These are phyloP conservation scores for Anthracocystis walkeri DNA, from an alignment of 1,284 basidiomycete species.

Conservation along the genomic window DNA sequence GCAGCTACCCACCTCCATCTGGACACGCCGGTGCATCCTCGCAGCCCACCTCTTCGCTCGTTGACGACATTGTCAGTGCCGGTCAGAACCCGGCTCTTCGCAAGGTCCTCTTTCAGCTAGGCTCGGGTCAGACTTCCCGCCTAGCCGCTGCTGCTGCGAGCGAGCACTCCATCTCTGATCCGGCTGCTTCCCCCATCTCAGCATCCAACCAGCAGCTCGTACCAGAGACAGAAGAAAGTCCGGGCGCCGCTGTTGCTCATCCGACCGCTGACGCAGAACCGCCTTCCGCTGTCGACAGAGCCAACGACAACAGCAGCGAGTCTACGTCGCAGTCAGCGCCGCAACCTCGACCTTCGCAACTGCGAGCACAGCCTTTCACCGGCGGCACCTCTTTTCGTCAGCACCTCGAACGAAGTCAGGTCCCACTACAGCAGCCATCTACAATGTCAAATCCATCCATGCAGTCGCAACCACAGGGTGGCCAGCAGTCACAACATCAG, in stretches of 20 bases:
- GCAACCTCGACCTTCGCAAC: slow-evolving; percentile 8
- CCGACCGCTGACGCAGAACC: not conserved
- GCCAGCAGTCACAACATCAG: slow-evolving; percentile 23
- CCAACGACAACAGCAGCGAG: slow-evolving; percentile 2
- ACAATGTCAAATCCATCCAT: slow-evolving; percentile 23
- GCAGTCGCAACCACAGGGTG: slow-evolving; percentile 27
- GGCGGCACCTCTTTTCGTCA: slow-evolving; percentile 35
- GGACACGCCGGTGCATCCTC: slow-evolving; percentile 11
- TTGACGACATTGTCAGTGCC: slow-evolving; percentile 41
- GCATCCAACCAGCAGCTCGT: slow-evolving; percentile 1
- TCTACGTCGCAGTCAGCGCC: slow-evolving; percentile 1
- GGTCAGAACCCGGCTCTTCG: slow-evolving; percentile 46
- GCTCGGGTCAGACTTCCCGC: slow-evolving; percentile 32
- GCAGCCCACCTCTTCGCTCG: slow-evolving; percentile 9
- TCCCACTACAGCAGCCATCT: slow-evolving; percentile 20
- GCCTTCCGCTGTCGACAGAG: not conserved
- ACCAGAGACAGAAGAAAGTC: not conserved
- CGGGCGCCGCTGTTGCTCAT: not conserved
- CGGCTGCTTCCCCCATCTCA: slow-evolving; percentile 9
- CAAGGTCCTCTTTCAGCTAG: slow-evolving; percentile 51
- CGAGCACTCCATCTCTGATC: slow-evolving; percentile 13
- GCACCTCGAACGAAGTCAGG: slow-evolving; percentile 37
- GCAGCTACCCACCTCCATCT: slow-evolving; percentile 25
- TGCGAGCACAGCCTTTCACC: slow-evolving; percentile 17
- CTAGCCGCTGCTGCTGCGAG: slow-evolving; percentile 24